A percentile compares a stretch with the other conserved stretches of the same genome.
Conservation (phyloP, 2,329 filamentous ascomycete species). For the Fusarium nodosum region DNA sequence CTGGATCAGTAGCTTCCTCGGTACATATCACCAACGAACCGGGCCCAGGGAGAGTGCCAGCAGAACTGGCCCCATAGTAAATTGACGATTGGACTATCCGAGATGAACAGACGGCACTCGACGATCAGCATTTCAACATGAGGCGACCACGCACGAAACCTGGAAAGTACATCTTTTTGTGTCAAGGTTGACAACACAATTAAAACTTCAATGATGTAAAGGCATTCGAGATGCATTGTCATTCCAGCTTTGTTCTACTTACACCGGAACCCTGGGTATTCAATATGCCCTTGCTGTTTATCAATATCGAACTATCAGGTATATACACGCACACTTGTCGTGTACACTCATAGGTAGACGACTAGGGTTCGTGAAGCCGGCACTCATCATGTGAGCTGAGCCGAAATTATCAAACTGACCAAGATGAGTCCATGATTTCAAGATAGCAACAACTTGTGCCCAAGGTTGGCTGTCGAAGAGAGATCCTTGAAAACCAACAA, state of each 20-base stretch:
- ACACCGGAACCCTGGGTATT: not conserved
- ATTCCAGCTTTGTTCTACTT: not conserved
- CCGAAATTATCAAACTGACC: not conserved
- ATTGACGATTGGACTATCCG: slow-evolving; percentile 37
- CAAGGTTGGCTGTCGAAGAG: not conserved
- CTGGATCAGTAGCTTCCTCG: slow-evolving; percentile 1
- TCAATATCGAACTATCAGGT: not conserved
- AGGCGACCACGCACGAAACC: slow-evolving; percentile 7
- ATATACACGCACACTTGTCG: not conserved
- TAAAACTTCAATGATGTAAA: not conserved
- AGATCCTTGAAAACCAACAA: too few species aligned
- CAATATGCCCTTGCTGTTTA: not conserved
- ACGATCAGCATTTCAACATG: slow-evolving; percentile 34
- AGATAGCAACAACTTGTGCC: not conserved
- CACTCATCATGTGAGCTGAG: slow-evolving; percentile 1
- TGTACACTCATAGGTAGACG: not conserved
- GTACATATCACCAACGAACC: slow-evolving; percentile 33
- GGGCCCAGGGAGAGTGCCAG: slow-evolving; percentile 6
- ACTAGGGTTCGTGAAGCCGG: not conserved
- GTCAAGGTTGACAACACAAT: not conserved
- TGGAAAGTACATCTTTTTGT: not conserved
- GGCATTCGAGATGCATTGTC: not conserved
- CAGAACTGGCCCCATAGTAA: slow-evolving; percentile 25
- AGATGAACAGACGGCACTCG: slow-evolving; percentile 28
- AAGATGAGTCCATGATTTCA: not conserved